Evolutionary conservation across 2,329 filamentous ascomycete species (phyloP).

Genomic region (Alternaria brassicae): DNA sequence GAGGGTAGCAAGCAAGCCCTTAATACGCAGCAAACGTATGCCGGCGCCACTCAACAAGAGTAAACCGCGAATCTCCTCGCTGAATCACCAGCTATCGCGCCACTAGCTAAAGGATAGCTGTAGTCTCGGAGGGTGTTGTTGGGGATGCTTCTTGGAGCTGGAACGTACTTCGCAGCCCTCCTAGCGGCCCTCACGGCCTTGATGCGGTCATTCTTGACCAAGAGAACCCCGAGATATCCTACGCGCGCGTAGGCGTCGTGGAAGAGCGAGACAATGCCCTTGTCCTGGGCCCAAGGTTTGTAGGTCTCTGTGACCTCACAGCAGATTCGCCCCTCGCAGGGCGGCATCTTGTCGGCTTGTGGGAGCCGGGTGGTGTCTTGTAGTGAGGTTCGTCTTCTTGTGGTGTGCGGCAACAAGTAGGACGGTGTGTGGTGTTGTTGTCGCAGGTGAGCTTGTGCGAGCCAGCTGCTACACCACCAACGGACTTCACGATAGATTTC

Average conservation of each 20-base stretch:
- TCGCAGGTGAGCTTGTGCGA: neutral
- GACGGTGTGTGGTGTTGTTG: neutral
- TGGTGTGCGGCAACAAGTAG: neutral
- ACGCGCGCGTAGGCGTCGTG: neutral
- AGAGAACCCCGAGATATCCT: neutral
- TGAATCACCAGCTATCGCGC: neutral
- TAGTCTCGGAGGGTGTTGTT: neutral
- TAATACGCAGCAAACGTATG: neutral
- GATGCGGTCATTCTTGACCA: neutral
- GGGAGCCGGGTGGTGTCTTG: neutral
- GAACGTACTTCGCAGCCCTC: neutral
- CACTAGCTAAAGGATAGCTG: neutral
- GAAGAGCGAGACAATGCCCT: neutral
- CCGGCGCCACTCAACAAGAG: neutral
- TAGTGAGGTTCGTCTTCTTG: neutral
- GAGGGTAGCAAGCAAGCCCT: neutral
- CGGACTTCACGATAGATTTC: slow-evolving; percentile 9
- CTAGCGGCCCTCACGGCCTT: neutral
- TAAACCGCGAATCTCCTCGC: neutral
- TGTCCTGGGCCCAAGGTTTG: neutral
- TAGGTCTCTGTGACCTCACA: neutral
- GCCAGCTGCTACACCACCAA: neutral
- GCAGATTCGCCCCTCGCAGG: neutral
- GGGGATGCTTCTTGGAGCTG: too few species aligned
- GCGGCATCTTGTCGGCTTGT: neutral